These are phyloP conservation scores for Lunasporangiospora selenospora DNA, from an alignment of 192 early-diverging fungal species.

Conservation along the genomic window DNA sequence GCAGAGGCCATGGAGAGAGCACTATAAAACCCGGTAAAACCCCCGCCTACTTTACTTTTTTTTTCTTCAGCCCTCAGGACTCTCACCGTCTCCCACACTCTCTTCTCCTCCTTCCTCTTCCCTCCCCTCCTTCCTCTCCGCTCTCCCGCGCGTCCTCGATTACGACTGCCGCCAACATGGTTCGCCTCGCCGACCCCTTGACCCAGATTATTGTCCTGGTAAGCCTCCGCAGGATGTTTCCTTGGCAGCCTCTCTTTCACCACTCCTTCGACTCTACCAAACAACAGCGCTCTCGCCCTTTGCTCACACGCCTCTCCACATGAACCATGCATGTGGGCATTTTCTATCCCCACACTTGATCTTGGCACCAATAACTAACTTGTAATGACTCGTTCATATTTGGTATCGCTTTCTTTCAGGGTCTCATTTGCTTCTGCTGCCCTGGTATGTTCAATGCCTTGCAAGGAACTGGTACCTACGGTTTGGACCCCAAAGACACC, in stretches of 20 bases:
- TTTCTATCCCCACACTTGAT: no score
- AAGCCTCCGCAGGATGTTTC: no score
- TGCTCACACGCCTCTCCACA: no score
- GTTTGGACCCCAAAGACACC: slow-evolving; percentile 26
- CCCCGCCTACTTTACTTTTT: background rate
- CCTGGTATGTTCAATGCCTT: slow-evolving; percentile 80
- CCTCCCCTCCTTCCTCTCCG: slow-evolving; percentile 3
- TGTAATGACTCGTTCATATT: background rate
- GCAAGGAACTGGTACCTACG: slow-evolving; percentile 31
- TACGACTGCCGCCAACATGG: no score
- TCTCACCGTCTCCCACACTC: background rate
- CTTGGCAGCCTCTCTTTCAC: no score
- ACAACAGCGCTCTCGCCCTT: background rate
- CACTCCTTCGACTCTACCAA: no score
- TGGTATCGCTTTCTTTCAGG: slow-evolving; percentile 49
- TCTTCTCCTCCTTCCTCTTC: background rate
- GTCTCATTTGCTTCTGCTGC: slow-evolving; percentile 79
- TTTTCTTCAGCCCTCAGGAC: background rate
- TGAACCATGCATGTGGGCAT: no score
- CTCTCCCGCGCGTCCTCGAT: background rate
- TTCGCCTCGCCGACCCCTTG: no score
- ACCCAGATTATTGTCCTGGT: no score
- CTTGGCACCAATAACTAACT: no score
- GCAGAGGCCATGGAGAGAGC: no score
- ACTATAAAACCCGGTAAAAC: slow-evolving; percentile 14